Base-by-base conservation (phyloP, 371 early-diverging fungal genomes). In the Mucor sp. region DNA sequence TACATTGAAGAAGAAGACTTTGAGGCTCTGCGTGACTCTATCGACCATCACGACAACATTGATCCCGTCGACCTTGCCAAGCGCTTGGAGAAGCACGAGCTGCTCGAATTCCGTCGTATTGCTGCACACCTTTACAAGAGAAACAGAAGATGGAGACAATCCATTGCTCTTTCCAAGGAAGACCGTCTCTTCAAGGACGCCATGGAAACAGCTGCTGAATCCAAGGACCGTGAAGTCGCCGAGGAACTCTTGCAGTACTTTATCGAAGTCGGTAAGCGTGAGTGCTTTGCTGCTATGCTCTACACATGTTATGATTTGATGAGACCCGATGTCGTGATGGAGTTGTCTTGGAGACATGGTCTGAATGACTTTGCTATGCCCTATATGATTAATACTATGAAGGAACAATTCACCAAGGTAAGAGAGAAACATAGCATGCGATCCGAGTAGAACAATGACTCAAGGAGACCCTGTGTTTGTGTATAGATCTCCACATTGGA, bases 1-100 rank as follows among this genome's bases (percentile, higher is more conserved):
- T 85, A 95, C 67, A 96, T 98, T 64, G 99, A 97, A 79, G 97
- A 97, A 84, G 97, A 97, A 77, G 97, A 98, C 75, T 97, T 86
- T 79, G 89, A 92, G 25, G 88, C 94, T 0, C 84, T 97, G 23
- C 94, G 97, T 35, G 93, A 93, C 69, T 94, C 95, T 15, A 93
- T 98, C 60, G 97, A 96, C 80, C 85, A 87, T 61, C 93, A 92
- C 80, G 91, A 93, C 78, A 94, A 94, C 85, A 93, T 97, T 87
- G 98, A 98, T 77, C 89, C 89, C 62, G 82, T 96, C 57, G 91
- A 93, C 4, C 85, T 99, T 62, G 97, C 98, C 0, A 88, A 92
- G 72, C 87, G 94, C 21, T 82, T 99, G 62, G 97, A 97, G 78
- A 93, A 93, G 80, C 98, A 98, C 76, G 96, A 95, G 64, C 85